Conservation (phyloP, 768 basidiomycete species). For the Phlegmacium glaucopus region DNA sequence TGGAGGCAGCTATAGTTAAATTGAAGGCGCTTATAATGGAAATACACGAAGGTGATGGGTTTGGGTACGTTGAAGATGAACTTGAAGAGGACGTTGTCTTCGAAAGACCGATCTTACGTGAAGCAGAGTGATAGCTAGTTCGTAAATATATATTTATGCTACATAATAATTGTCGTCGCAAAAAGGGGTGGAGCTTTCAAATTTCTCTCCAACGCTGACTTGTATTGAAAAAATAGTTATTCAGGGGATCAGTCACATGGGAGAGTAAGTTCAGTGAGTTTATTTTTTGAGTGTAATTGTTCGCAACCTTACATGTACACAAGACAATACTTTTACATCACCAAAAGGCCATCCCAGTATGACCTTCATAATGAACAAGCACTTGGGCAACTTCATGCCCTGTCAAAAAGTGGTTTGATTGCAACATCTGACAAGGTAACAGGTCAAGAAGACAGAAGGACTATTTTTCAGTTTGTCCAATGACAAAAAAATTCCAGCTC, state of each 20-base stretch:
- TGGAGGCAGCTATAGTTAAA: conserved; percentile 34
- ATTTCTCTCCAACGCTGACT: no score
- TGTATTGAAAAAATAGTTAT: no score
- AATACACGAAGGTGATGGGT: conserved; percentile 24
- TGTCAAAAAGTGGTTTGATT: conserved; percentile 51
- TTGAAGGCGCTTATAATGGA: conserved; percentile 30
- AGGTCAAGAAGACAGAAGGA: neutral
- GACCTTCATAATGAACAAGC: conserved; percentile 51
- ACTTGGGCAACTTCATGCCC: conserved; percentile 45
- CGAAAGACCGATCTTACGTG: conserved; percentile 29
- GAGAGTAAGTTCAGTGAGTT: neutral
- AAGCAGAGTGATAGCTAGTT: conserved; percentile 22
- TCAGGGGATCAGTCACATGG: no score
- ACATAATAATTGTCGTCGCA: neutral
- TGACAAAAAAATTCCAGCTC: neutral
- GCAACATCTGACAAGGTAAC: conserved; percentile 39
- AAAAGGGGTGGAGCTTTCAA: no score
- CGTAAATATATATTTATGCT: neutral
- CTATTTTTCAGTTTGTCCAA: neutral
- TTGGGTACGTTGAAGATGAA: conserved; percentile 26
- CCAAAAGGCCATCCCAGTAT: conserved; percentile 47
- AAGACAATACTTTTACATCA: conserved; percentile 20
- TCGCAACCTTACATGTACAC: no score
- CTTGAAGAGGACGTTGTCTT: conserved; percentile 21
- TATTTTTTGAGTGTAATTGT: no score